These are phyloP conservation scores for Coelastrella sp. DNA, from an alignment of 139 green algal species.

Conservation along the genomic window DNA sequence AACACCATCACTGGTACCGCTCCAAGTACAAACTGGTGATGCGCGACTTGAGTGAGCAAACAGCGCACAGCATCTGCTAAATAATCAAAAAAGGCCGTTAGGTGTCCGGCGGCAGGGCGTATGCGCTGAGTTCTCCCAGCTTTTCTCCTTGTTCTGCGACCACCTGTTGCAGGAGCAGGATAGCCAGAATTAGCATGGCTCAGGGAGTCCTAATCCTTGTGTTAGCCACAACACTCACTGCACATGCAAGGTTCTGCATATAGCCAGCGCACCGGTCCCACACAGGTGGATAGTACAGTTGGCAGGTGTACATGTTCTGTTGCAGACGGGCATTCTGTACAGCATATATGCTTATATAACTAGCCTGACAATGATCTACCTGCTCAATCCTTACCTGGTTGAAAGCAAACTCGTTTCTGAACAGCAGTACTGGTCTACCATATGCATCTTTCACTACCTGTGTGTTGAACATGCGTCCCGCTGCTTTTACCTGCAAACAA, in stretches of 20 bases:
- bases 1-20: not conserved
- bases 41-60: not conserved
- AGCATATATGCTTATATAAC: no score
- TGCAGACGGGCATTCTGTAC: no score
- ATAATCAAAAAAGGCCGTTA: no score
- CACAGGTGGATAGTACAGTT: no score
- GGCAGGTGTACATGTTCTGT: no score
- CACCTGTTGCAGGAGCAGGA: slow-evolving; percentile 49
- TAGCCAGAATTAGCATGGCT: not conserved
- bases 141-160: slow-evolving; percentile 53
- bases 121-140: slow-evolving; percentile 62
- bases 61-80: no score
- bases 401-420: slow-evolving; percentile 81
- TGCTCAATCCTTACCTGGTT: slow-evolving; percentile 56
- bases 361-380: no score
- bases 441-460: slow-evolving; percentile 76
- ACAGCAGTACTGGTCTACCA: slow-evolving; percentile 78
- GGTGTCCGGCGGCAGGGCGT: slow-evolving; percentile 62
- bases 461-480: slow-evolving; percentile 82
- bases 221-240: no score
- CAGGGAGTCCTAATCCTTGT: no score
- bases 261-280: no score
- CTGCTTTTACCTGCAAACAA: slow-evolving; percentile 44
- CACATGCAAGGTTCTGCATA: no score
- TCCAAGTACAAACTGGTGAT: no score